Evolutionary conservation across 2,329 filamentous ascomycete genomes (phyloP), one percentile per base, ranked within the genome.

Genomic region (Fonsecaea pugnacius): DNA sequence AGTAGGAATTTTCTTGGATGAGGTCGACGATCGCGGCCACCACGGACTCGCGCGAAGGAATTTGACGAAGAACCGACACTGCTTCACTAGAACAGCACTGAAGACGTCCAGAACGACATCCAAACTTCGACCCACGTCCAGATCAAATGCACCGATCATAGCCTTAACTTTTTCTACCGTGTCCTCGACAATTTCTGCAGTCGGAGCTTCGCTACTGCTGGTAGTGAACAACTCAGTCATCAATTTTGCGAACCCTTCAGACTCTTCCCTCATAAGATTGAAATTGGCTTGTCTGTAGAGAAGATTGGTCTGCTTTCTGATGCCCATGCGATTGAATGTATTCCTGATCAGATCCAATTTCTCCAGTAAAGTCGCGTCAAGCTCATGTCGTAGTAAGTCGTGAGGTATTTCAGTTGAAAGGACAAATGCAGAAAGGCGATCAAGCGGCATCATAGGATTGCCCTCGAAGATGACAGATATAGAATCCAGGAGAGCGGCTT

Each of bases 221-320:
- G 91, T 96, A 7, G 92, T 94, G 77, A 97, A 99, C 35, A 98
- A 88, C 76, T 99, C 95, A 0, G 94, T 97, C 65, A 96, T 88
- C 53, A 99, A 86, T 76, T 99, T 99, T 0, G 95, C 93, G 75
- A 96, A 99, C 46, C 96, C 95, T 78, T 99, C 95, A 0, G 92
- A 92, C 77, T 99, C 95, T 79, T 99, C 95, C 51, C 95, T 89
- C 21, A 99, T 82, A 7, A 99, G 81, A 73, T 99, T 99, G 81
- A 96, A 98, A 76, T 96, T 98, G 14, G 94, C 92, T 77, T 98
- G 95, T 65, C 93, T 89, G 76, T 99, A 99, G 0, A 99, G 84
- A 4, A 95, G 83, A 72, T 97, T 96, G 7, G 95, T 99, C 55
- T 93, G 91, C 73, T 96, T 92, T 61, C 94, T 89, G 69, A 96